phyloP scores from a whole-genome alignment of 306 rosid species.

The Begonia fuchsioides region DNA sequence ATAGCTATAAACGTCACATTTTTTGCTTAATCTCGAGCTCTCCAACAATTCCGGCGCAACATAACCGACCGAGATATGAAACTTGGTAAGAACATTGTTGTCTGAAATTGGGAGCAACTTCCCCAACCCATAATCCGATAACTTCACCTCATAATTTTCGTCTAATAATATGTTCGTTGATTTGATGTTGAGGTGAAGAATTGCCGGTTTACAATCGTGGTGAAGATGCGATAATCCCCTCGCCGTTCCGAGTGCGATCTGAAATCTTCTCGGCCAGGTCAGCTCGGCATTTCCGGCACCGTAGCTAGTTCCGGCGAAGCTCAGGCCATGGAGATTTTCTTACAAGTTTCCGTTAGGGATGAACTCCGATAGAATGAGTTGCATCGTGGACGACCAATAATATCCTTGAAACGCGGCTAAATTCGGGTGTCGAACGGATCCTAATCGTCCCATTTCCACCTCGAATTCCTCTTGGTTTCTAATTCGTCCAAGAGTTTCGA shows the following conservation, averaged over 20 bases:
- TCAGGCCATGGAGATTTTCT: constrained; percentile 68
- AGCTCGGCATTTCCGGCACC: constrained; percentile 50
- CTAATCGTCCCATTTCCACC: constrained; percentile 74
- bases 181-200: constrained; percentile 94
- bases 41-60: constrained; percentile 97
- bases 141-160: constrained; percentile 62
- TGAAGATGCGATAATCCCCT: constrained; percentile 86
- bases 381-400: constrained; percentile 94
- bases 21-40: constrained; percentile 72
- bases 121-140: constrained; percentile 83
- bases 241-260: constrained; percentile 81
- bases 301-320: constrained; percentile 71
- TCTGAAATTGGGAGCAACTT: constrained; percentile 87
- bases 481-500: constrained; percentile 79
- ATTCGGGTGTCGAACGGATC: constrained; percentile 61
- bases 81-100: constrained; percentile 60
- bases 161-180: constrained; percentile 83
- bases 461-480: constrained; percentile 92
- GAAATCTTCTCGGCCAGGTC: constrained; percentile 70
- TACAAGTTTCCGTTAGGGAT: constrained; percentile 71
- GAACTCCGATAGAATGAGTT: constrained; percentile 80
- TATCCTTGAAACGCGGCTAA: constrained; percentile 82
- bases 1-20: constrained; percentile 88
- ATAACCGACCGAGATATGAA: constrained; percentile 75
- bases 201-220: constrained; percentile 82